Evolutionary conservation across 768 basidiomycete genomes (phyloP), one percentile per base, ranked within the genome.

Genomic region (Russula vinacea): DNA sequence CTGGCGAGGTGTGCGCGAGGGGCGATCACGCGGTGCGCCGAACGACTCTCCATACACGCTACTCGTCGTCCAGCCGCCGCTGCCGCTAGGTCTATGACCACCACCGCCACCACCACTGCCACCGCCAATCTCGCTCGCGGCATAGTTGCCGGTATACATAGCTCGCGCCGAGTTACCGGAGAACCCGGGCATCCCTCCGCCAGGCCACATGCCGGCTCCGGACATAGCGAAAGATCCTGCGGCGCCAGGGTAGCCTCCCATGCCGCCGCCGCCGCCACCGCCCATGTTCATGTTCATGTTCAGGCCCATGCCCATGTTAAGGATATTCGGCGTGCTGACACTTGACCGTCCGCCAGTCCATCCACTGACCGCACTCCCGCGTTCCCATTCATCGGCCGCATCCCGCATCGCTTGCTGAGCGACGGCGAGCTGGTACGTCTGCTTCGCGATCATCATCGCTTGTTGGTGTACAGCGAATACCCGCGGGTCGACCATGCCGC

Each of bases 361-460:
- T 54, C 69, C 70, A 69, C 72, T 66, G 64, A 70, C 72, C 8
- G 77, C 83, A 58, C 89, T 91, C 8, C 84, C 82, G 39, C 92
- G 85, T 72, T 94, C 92, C 92, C 92, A 94, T 72, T 94, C 91
- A 37, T 94, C 92, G 22, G 83, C 90, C n/a, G 92, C 92, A 9
- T 86, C 84, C 9, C 85, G 88, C 83, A 93, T 88, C 5, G 92
- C 92, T 68, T 94, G 92, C 74, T 92, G 92, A 6, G 92, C 92
- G 49, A 94, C 88, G 3, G 92, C 89, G 79, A 89, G 84, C 74
- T 94, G 92, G 71, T 92, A 94, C 4, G 92, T 86, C 74, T 94
- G 92, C 74, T 94, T 94, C 58, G 92, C 92, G 60, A 80, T 76
- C 77, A 91, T 77, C 83, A 94, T 90, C 2, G 92, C 92, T 62